Base-by-base conservation (phyloP, 1,284 basidiomycete genomes). In the Ustilago lituana region DNA sequence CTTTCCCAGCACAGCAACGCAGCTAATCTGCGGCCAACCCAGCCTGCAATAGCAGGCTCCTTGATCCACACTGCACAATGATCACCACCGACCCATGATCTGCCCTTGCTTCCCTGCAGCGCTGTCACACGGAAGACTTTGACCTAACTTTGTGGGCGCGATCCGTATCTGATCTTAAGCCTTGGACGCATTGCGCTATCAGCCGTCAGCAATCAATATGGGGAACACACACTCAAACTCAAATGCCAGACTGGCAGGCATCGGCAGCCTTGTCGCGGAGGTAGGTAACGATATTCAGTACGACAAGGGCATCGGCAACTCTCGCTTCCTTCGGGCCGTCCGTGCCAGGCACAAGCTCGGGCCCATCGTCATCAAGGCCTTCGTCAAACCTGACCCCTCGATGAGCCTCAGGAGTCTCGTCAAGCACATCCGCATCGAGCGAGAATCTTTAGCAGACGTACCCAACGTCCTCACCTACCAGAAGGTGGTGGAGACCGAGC, bases 251-350 rank as follows among this genome's bases (percentile, higher is more conserved):
- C 48, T 74, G 51, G 69, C 73, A 2, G 73, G 76, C 43, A 59
- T 78, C 44, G 62, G 64, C 48, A 77, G 71, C 46, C 67, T 78
- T 12, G 62, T 79, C 31, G 66, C 64, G 10, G 77, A 79, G 51
- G 56, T 77, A 9, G 77, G 74, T 44, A 62, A 67, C 45, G 76
- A 79, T 38, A 69, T 79, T 32, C 77, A 79, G 44, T 79, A 79
- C 44, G 77, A 79, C 49, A 67, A 67, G 47, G 74, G 91, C 81
- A 85, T 94, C 81, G 93, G 90, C 37, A 89, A 91, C n/a, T 91
- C 94, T 8, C 89, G 95, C 17, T 98, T 98, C 80, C 87, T 98
- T 70, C 97, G 97, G 85, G 91, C 94, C 0, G 93, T 93, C 55
- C 87, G 89, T 60, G 92, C 89, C 51, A 85, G 88, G 33, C 91